Percentiles rank a stretch among this genome's conserved stretches.
These are phyloP conservation scores for Jasminum sambac DNA, from an alignment of 257 asterid genomes.

Conservation along the genomic window DNA sequence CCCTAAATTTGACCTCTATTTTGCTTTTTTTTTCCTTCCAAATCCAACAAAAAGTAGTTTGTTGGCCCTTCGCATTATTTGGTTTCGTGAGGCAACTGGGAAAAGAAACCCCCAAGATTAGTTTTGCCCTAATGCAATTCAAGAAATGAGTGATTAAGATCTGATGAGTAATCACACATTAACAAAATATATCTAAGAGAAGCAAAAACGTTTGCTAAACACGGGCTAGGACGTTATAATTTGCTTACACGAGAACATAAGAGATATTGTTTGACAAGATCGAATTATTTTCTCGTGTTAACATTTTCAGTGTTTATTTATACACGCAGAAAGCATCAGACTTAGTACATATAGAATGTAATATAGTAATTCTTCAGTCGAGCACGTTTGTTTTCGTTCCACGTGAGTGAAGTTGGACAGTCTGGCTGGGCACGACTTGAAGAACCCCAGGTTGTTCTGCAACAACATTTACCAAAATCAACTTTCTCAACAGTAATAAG, in stretches of 20 bases:
- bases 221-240: no score
- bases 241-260: background rate
- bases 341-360: background rate
- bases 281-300: background rate
- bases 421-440: constrained; percentile 19
- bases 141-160: no score
- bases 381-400: background rate
- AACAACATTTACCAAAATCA: background rate
- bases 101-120: no score
- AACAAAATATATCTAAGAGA: no score
- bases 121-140: no score
- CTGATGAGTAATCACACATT: no score
- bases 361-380: background rate
- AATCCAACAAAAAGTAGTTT: no score
- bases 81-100: no score
- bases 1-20: no score
- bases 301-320: background rate
- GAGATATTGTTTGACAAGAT: background rate
- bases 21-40: no score
- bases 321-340: background rate
- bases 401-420: background rate
- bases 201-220: no score
- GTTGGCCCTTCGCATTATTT: no score
- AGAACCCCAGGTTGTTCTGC: constrained; percentile 23
- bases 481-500: background rate